phyloP scores from a whole-genome alignment of 192 early-diverging fungal genomes.

The Linnemannia hyalina region DNA sequence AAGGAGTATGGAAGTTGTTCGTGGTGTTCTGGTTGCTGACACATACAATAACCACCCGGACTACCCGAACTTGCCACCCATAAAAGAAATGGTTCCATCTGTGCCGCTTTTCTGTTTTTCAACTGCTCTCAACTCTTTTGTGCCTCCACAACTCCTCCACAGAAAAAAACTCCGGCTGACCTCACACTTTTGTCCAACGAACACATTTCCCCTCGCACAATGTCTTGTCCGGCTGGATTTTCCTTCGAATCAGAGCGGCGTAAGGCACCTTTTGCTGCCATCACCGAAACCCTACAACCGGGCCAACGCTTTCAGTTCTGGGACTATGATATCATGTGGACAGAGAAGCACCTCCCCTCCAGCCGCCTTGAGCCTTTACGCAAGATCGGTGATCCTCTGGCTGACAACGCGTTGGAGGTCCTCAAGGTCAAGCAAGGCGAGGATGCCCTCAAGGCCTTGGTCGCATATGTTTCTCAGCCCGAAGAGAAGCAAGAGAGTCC shows the following conservation, averaged over 20 bases:
- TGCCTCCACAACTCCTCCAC: not conserved
- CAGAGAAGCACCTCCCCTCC: slow-evolving; percentile 24
- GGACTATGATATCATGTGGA: slow-evolving; percentile 43
- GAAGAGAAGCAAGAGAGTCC: slow-evolving; percentile 15
- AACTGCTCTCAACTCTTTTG: not conserved
- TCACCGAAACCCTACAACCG: slow-evolving; percentile 11
- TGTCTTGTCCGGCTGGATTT: slow-evolving; percentile 29
- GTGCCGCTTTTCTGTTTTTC: not conserved
- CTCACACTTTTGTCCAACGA: too few relatives aligned
- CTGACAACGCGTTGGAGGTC: slow-evolving; percentile 16
- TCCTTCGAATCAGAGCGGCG: not conserved
- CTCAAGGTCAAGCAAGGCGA: slow-evolving; percentile 22
- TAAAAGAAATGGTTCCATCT: not conserved
- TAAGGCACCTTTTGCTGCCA: not conserved
- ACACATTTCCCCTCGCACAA: not conserved
- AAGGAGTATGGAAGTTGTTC: not conserved
- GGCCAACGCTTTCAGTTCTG: slow-evolving; percentile 16
- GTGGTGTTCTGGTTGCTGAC: not conserved
- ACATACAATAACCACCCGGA: not conserved
- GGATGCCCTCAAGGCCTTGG: slow-evolving; percentile 15
- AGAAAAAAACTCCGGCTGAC: too few relatives aligned
- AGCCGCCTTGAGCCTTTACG: slow-evolving; percentile 32
- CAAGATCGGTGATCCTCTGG: slow-evolving; percentile 26
- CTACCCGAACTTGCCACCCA: not conserved
- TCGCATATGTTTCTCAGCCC: slow-evolving; percentile 20